A percentile compares a stretch with the other conserved stretches of the same genome.
These are phyloP conservation scores for Trichophyton mentagrophytes DNA, from an alignment of 2,329 filamentous ascomycete species.

Conservation along the genomic window DNA sequence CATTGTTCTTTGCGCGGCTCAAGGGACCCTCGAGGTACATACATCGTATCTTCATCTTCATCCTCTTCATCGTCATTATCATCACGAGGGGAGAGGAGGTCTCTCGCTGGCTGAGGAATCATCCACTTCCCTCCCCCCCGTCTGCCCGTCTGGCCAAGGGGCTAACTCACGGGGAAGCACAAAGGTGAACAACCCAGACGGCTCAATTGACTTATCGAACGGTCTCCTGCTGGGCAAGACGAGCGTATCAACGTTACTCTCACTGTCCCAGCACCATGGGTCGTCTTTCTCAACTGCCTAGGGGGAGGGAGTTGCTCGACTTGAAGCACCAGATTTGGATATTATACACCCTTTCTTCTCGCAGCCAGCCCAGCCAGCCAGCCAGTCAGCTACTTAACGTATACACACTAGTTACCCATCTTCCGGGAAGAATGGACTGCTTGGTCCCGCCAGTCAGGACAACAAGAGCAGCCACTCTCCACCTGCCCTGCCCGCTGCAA, in stretches of 20 bases:
- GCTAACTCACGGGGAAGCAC: background rate
- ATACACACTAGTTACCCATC: too few relatives aligned
- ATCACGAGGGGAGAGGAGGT: too few relatives aligned
- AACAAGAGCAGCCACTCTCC: background rate
- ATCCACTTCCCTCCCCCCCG: too few relatives aligned
- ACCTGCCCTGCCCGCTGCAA: background rate
- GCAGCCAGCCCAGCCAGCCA: too few relatives aligned
- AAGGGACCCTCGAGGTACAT: background rate
- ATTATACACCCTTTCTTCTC: background rate
- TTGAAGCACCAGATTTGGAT: background rate
- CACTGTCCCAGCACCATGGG: slow-evolving; percentile 1
- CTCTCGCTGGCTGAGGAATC: background rate
- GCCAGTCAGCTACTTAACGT: background rate
- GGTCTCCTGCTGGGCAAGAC: background rate
- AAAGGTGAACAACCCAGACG: background rate
- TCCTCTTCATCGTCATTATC: too few relatives aligned
- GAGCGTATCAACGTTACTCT: background rate
- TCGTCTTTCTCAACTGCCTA: background rate
- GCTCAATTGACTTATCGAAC: background rate
- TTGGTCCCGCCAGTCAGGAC: background rate
- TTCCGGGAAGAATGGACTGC: too few relatives aligned
- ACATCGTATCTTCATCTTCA: background rate
- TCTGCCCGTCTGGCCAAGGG: background rate
- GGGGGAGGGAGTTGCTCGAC: background rate
- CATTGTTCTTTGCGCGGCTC: background rate